Evolutionary conservation across 371 early-diverging fungal species (phyloP).

Genomic region (Choanephora cucurbitarum): DNA sequence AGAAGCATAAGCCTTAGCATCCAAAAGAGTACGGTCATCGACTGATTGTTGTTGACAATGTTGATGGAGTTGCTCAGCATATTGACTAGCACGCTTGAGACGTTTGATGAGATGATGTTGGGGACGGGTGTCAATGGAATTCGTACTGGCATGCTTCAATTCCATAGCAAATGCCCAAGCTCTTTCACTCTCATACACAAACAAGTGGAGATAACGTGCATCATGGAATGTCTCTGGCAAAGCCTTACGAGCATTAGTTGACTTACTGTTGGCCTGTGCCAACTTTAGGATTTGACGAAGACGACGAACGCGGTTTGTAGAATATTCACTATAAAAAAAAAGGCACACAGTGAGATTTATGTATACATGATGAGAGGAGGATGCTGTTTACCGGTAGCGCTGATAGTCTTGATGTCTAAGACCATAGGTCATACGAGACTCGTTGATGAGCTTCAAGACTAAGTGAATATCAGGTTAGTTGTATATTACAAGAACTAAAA

Average conservation of each 20-base stretch:
- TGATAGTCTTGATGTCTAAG: conserved; percentile 82
- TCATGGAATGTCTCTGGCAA: conserved; percentile 52
- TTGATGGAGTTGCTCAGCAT: conserved; percentile 51
- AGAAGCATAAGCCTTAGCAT: conserved; percentile 76
- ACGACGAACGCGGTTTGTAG: conserved; percentile 68
- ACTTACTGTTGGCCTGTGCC: conserved; percentile 59
- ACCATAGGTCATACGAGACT: conserved; percentile 80
- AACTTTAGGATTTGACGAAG: conserved; percentile 63
- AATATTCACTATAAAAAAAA: conserved; percentile 55
- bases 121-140: conserved; percentile 67
- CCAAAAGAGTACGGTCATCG: conserved; percentile 58
- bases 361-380: background rate
- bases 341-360: background rate
- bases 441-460: conserved; percentile 63
- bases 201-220: conserved; percentile 59
- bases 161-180: conserved; percentile 84
- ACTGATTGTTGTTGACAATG: conserved; percentile 58
- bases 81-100: conserved; percentile 64
- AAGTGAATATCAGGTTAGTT: too few species aligned
- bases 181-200: conserved; percentile 74
- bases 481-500: too few species aligned
- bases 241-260: conserved; percentile 47
- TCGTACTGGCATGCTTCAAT: conserved; percentile 60
- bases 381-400: conserved; percentile 63
- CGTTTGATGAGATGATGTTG: conserved; percentile 66